Evolutionary conservation across 2,329 filamentous ascomycete genomes (phyloP).

Genomic region (Akanthomyces uredinophilus): DNA sequence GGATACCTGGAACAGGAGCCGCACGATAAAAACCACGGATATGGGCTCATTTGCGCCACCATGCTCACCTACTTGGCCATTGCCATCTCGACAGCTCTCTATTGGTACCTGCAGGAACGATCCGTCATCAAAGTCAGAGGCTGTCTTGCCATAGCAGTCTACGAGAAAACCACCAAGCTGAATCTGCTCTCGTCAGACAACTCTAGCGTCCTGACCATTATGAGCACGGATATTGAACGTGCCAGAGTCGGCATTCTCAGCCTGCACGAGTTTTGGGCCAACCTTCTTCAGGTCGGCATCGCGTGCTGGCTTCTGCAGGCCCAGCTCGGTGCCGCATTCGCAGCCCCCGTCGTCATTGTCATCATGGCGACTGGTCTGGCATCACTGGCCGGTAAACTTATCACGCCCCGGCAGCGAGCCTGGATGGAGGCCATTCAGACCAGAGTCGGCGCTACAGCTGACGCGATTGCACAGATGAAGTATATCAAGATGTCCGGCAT

Average conservation of each 20-base stretch:
- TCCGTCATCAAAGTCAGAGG: slow-evolving; percentile 21
- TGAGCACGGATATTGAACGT: slow-evolving; percentile 37
- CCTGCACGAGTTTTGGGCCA: slow-evolving; percentile 31
- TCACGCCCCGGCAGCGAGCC: neutral
- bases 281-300: neutral
- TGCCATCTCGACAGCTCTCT: slow-evolving; percentile 28
- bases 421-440: slow-evolving; percentile 14
- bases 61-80: slow-evolving; percentile 29
- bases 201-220: slow-evolving; percentile 33
- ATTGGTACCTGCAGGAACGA: slow-evolving; percentile 31
- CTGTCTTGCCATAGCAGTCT: slow-evolving; percentile 21
- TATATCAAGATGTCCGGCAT: slow-evolving; percentile 16
- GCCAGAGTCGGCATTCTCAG: slow-evolving; percentile 27
- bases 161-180: slow-evolving; percentile 22
- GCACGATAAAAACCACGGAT: slow-evolving; percentile 22
- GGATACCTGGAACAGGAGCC: slow-evolving; percentile 19
- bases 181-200: slow-evolving; percentile 25
- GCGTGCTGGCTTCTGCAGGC: neutral
- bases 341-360: slow-evolving; percentile 37
- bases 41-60: slow-evolving; percentile 31
- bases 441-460: slow-evolving; percentile 5
- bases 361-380: slow-evolving; percentile 22
- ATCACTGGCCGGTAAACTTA: neutral
- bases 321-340: neutral
- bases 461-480: slow-evolving; percentile 9